Evolutionary conservation across 768 basidiomycete genomes (phyloP).

Genomic region (Termitomyces sp.): DNA sequence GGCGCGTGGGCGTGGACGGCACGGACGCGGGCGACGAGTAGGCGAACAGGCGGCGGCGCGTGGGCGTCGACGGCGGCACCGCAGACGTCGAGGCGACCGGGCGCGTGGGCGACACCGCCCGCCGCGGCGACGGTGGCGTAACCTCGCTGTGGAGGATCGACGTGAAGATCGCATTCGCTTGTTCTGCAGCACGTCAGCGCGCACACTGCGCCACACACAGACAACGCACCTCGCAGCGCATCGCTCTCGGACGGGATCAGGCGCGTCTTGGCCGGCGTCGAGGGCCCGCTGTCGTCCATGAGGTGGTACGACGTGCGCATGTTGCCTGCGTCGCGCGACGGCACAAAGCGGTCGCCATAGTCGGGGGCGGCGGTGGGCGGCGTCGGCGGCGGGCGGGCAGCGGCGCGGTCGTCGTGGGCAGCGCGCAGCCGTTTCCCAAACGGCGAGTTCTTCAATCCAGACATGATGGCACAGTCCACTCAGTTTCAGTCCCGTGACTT

Average conservation of each 20-base stretch:
- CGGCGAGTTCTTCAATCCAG: constrained; percentile 77
- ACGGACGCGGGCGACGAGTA: constrained; percentile 61
- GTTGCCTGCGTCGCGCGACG: constrained; percentile 56
- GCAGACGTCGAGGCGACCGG: constrained; percentile 29
- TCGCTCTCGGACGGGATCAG: constrained; percentile 68
- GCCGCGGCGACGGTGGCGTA: constrained; percentile 60
- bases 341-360: constrained; percentile 67
- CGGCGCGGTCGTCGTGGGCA: constrained; percentile 35
- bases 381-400: not conserved
- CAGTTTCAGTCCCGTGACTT: not conserved
- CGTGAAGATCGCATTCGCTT: constrained; percentile 80
- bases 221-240: constrained; percentile 61
- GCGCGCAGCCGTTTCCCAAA: constrained; percentile 82
- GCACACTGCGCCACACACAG: not conserved
- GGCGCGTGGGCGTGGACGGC: constrained; percentile 49
- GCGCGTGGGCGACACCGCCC: constrained; percentile 58
- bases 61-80: constrained; percentile 43
- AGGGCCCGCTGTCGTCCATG: constrained; percentile 50
- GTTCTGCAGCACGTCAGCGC: constrained; percentile 39
- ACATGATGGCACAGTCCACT: constrained; percentile 37
- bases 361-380: constrained; percentile 11
- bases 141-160: constrained; percentile 76
- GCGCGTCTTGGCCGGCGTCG: constrained; percentile 55
- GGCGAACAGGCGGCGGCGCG: constrained; percentile 58
- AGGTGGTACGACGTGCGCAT: constrained; percentile 66